phyloP scores from a whole-genome alignment of 139 green algal species.

The Micractinium conductrix region DNA sequence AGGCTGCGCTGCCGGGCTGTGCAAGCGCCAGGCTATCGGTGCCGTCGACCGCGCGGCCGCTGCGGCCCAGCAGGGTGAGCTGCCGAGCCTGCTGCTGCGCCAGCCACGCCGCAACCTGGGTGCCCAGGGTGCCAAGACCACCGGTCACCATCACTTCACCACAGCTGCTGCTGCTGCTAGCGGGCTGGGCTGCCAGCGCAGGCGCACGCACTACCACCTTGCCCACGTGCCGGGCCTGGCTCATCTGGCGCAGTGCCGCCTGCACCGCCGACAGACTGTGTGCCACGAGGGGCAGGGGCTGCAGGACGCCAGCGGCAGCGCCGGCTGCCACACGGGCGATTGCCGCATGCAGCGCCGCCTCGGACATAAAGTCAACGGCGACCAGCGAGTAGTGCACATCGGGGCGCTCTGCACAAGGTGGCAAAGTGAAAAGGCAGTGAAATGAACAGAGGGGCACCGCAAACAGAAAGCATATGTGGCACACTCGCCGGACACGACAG shows the following conservation, averaged over 20 bases:
- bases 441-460: neutral
- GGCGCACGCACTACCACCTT: conserved; percentile 84
- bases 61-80: conserved; percentile 54
- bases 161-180: neutral
- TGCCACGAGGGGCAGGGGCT: conserved; percentile 55
- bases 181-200: neutral
- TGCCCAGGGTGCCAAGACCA: conserved; percentile 56
- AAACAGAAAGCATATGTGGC: conserved; percentile 18
- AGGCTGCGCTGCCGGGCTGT: conserved; percentile 1
- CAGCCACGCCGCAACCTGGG: conserved; percentile 74
- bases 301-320: conserved; percentile 54
- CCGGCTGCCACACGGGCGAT: conserved; percentile 46
- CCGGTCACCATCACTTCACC: conserved; percentile 41
- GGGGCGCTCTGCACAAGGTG: conserved; percentile 68
- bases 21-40: neutral
- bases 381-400: conserved; percentile 80
- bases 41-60: conserved; percentile 10
- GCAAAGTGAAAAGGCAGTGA: neutral
- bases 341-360: conserved; percentile 49
- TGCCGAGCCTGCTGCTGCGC: conserved; percentile 22
- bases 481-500: conserved; percentile 14
- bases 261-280: conserved; percentile 57
- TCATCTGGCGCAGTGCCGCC: conserved; percentile 83
- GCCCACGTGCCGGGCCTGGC: conserved; percentile 82
- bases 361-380: conserved; percentile 89